Percentiles rank a stretch among this genome's conserved stretches.
Evolutionary conservation across 768 basidiomycete genomes (phyloP).

Genomic region (Obba rivulosa): DNA sequence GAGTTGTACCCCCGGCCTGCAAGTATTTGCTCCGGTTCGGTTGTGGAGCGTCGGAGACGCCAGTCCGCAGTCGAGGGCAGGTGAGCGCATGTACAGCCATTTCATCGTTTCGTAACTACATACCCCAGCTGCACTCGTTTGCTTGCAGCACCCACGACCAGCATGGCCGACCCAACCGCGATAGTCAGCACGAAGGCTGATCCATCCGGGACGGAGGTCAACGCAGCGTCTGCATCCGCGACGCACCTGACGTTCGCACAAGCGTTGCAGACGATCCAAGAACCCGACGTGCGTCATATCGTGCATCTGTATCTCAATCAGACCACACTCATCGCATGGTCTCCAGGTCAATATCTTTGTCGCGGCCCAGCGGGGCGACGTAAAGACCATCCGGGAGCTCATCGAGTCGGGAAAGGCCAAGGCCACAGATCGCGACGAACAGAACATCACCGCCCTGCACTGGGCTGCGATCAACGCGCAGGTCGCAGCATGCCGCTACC

Average conservation of each 20-base stretch:
- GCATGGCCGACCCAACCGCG: slow-evolving; percentile 23
- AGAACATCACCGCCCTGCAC: slow-evolving; percentile 93
- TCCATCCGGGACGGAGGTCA: slow-evolving; percentile 43
- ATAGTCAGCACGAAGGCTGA: slow-evolving; percentile 44
- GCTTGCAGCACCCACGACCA: background rate
- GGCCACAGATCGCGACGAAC: slow-evolving; percentile 76
- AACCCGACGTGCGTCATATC: slow-evolving; percentile 33
- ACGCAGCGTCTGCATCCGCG: slow-evolving; percentile 32
- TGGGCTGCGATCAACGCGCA: slow-evolving; percentile 99
- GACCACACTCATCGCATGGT: slow-evolving; percentile 1
- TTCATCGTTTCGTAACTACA: too few species aligned
- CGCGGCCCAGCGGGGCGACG: slow-evolving; percentile 85
- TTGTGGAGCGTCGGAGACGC: too few species aligned
- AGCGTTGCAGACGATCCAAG: slow-evolving; percentile 30
- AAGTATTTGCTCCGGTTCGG: too few species aligned
- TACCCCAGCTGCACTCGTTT: too few species aligned
- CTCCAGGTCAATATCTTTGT: slow-evolving; percentile 65
- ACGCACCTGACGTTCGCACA: slow-evolving; percentile 44
- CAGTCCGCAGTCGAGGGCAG: too few species aligned
- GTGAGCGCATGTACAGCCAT: too few species aligned
- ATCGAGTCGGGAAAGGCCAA: slow-evolving; percentile 65
- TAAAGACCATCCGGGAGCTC: slow-evolving; percentile 55
- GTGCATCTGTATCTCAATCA: background rate
- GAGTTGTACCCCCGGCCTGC: too few species aligned
- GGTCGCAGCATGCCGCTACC: slow-evolving; percentile 77